These are phyloP conservation scores for Leptographium wingfieldii DNA, from an alignment of 2,329 filamentous ascomycete genomes.

Conservation along the genomic window DNA sequence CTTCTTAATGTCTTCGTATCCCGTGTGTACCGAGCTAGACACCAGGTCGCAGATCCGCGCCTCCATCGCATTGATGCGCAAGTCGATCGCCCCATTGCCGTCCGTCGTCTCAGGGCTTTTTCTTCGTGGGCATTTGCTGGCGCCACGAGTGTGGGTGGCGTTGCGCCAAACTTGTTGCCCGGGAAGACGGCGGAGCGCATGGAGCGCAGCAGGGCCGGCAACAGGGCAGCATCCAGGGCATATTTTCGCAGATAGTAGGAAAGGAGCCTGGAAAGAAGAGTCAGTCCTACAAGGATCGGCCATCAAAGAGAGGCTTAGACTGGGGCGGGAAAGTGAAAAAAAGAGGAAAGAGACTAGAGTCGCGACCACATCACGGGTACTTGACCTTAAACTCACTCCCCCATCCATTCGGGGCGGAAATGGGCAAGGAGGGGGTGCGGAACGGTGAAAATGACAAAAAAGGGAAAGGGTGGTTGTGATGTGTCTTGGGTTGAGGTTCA, in stretches of 20 bases:
- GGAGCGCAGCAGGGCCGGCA: constrained; percentile 56
- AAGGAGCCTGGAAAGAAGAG: constrained; percentile 33
- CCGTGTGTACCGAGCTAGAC: constrained; percentile 39
- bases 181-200: constrained; percentile 75
- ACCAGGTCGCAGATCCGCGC: constrained; percentile 34
- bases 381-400: neutral
- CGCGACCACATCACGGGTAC: too few species aligned
- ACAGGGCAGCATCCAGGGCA: constrained; percentile 49
- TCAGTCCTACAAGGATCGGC: neutral
- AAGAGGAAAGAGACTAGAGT: neutral
- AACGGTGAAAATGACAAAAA: neutral
- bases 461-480: neutral
- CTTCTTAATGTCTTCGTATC: constrained; percentile 27
- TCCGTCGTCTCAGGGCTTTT: constrained; percentile 39
- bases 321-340: neutral
- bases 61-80: constrained; percentile 42
- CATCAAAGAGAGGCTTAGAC: neutral
- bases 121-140: constrained; percentile 48
- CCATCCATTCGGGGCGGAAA: neutral
- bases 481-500: neutral
- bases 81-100: constrained; percentile 33
- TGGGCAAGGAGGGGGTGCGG: too few species aligned
- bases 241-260: constrained; percentile 42
- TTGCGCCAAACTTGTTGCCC: constrained; percentile 56
- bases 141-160: constrained; percentile 44